Evolutionary conservation across 2,329 filamentous ascomycete species (phyloP).

Genomic region (Calonectria fujianensis): DNA sequence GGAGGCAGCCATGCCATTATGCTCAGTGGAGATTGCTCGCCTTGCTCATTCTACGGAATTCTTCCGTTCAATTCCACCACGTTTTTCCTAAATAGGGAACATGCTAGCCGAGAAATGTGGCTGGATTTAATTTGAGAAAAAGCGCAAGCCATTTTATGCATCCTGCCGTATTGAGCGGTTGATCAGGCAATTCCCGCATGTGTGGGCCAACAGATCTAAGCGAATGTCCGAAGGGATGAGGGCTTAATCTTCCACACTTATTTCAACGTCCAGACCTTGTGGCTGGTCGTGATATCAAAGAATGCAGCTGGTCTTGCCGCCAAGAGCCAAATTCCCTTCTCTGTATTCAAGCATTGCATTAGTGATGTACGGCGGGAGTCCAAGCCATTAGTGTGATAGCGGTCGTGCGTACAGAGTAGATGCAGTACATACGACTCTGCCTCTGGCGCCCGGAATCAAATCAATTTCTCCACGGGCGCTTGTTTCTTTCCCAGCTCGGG

Average conservation of each 20-base stretch:
- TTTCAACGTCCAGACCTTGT: neutral
- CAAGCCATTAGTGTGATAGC: neutral
- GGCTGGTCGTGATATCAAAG: neutral
- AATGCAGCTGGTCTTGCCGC: neutral
- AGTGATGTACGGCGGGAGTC: neutral
- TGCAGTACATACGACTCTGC: neutral
- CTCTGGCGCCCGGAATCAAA: neutral
- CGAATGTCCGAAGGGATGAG: neutral
- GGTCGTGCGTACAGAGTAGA: no score
- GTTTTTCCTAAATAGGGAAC: neutral
- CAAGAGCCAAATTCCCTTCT: neutral
- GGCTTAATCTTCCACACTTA: neutral
- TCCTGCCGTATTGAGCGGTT: neutral
- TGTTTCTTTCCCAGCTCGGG: neutral
- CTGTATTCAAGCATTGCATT: neutral
- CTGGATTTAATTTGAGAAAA: neutral
- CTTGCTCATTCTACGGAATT: neutral
- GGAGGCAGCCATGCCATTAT: neutral
- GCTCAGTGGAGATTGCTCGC: neutral
- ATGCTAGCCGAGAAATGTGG: neutral
- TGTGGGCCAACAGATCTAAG: neutral
- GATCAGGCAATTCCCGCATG: neutral
- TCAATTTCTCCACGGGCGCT: neutral
- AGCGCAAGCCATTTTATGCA: neutral
- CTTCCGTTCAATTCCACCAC: neutral